Conservation (phyloP, 306 rosid species). For the Casuarina equisetifolia region DNA sequence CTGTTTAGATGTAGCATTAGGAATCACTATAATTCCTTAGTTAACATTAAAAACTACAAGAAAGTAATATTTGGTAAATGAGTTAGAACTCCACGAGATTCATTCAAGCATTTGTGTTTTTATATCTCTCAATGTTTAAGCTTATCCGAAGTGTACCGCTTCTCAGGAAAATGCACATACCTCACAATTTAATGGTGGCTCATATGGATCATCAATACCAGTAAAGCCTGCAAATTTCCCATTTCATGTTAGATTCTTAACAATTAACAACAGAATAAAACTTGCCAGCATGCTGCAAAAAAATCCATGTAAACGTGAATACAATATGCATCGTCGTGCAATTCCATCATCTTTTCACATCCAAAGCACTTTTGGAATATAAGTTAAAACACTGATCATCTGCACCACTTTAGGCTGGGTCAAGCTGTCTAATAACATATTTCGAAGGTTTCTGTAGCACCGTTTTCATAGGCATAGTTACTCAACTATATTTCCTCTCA, state of each 20-base stretch:
- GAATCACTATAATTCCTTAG: background rate
- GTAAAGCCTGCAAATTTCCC: constrained; percentile 59
- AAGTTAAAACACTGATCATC: background rate
- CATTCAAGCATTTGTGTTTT: constrained; percentile 6
- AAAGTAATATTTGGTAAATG: background rate
- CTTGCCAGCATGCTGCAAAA: background rate
- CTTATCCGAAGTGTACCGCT: background rate
- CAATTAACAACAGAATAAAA: constrained; percentile 3
- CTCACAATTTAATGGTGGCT: constrained; percentile 59
- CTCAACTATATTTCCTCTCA: background rate
- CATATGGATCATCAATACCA: constrained; percentile 84
- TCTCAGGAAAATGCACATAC: constrained; percentile 34
- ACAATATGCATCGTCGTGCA: background rate
- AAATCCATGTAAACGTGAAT: background rate
- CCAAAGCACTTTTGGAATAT: background rate
- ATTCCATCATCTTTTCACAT: background rate
- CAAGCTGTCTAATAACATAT: background rate
- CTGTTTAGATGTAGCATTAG: background rate
- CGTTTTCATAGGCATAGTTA: background rate
- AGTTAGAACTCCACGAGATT: background rate
- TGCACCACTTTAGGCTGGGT: background rate
- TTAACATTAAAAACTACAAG: background rate
- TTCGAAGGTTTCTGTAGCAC: background rate
- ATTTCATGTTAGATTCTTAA: background rate
- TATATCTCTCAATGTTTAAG: constrained; percentile 9